phyloP scores from a whole-genome alignment of 257 asterid genomes.

The Henckelia pumila region DNA sequence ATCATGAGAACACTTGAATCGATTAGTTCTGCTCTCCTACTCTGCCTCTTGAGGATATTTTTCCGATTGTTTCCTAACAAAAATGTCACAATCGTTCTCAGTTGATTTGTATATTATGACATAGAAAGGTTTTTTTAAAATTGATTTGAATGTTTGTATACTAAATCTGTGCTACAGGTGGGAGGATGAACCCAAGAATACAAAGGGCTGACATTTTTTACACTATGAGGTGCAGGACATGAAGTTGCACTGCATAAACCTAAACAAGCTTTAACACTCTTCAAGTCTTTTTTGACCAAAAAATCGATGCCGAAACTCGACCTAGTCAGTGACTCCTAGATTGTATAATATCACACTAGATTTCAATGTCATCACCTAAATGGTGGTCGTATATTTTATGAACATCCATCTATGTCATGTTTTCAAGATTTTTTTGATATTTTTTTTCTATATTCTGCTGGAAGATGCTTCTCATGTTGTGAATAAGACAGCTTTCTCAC shows the following conservation, averaged over 20 bases:
- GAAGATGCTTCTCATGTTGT: too few relatives aligned
- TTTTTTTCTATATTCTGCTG: not conserved
- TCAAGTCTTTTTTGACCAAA: constrained; percentile 63
- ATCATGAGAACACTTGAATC: not conserved
- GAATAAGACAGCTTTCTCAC: too few relatives aligned
- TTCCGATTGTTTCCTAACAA: not conserved
- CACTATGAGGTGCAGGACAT: constrained; percentile 92
- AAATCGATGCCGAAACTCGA: constrained; percentile 52
- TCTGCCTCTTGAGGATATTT: not conserved
- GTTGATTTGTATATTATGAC: not conserved
- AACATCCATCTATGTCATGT: not conserved
- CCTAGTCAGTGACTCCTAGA: constrained; percentile 40
- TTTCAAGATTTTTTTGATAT: too few relatives aligned
- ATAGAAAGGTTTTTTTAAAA: not conserved
- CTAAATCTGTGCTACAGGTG: constrained; percentile 43
- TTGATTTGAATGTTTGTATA: not conserved
- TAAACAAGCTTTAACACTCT: constrained; percentile 65
- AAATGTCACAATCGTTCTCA: not conserved
- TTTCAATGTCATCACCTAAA: constrained; percentile 4
- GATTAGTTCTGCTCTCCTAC: too few relatives aligned
- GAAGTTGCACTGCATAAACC: constrained; percentile 87
- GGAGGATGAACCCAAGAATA: constrained; percentile 95
- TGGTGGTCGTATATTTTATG: constrained; percentile 7
- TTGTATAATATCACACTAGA: constrained; percentile 8
- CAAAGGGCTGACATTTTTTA: constrained; percentile 70